Conservation (phyloP, 306 rosid genomes). For the Abrus pulchellus region DNA sequence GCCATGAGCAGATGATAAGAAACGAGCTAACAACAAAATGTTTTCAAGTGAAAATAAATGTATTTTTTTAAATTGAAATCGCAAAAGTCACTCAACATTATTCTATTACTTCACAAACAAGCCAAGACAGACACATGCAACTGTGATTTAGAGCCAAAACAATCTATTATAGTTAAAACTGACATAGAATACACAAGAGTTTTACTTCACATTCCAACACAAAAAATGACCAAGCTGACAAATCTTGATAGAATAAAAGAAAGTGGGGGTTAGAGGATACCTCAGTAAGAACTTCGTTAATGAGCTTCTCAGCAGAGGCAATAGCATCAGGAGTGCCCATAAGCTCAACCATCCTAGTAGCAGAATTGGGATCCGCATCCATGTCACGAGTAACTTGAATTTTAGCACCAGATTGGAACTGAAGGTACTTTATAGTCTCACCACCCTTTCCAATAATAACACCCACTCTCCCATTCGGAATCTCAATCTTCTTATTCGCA, state of each 20-base stretch:
- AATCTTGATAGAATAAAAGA: not conserved
- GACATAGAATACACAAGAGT: not conserved
- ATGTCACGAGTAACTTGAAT: constrained; percentile 93
- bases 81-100: no score
- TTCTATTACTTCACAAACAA: no score
- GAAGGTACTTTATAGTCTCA: constrained; percentile 96
- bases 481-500: constrained; percentile 77
- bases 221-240: no score
- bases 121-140: no score
- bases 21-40: no score
- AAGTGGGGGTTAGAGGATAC: constrained; percentile 35
- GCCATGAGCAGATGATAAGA: not conserved
- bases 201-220: no score
- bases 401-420: constrained; percentile 93
- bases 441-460: constrained; percentile 94
- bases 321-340: constrained; percentile 90
- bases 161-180: no score
- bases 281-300: constrained; percentile 91
- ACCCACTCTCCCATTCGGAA: constrained; percentile 95
- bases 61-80: no score
- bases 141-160: no score
- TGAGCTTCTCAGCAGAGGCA: constrained; percentile 82
- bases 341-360: constrained; percentile 77
- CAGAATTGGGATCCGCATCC: constrained; percentile 82
- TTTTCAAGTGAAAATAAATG: no score